Evolutionary conservation across 169 alveolate species (phyloP).

Genomic region (Plasmodium gaboni): DNA sequence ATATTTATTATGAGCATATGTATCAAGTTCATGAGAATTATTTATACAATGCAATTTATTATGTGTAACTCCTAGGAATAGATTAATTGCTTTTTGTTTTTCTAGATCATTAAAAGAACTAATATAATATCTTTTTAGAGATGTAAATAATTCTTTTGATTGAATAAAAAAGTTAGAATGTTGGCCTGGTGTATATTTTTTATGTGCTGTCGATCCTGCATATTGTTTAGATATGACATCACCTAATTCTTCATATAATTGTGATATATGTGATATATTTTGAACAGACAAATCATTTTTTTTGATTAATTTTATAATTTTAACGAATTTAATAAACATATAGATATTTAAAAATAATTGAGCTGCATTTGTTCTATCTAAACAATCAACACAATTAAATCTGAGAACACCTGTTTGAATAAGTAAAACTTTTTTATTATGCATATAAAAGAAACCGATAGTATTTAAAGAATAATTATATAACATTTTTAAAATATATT

Average conservation of each 20-base stretch:
- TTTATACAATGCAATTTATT: slow-evolving; percentile 19
- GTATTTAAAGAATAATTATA: slow-evolving; percentile 34
- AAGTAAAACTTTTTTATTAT: slow-evolving; percentile 1
- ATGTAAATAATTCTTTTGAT: slow-evolving; percentile 82
- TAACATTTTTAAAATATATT: slow-evolving; percentile 73
- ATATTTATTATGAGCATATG: slow-evolving; percentile 7
- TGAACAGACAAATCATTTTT: slow-evolving; percentile 42
- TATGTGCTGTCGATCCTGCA: slow-evolving; percentile 86
- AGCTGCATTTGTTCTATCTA: slow-evolving; percentile 98
- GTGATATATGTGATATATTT: slow-evolving; percentile 60
- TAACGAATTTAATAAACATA: slow-evolving; percentile 73
- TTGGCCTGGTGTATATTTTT: slow-evolving; percentile 81
- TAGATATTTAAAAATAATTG: slow-evolving; percentile 77
- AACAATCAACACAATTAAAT: slow-evolving; percentile 98
- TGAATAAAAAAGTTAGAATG: slow-evolving; percentile 75
- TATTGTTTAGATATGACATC: slow-evolving; percentile 86
- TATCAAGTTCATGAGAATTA: slow-evolving; percentile 41
- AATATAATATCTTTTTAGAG: slow-evolving; percentile 79
- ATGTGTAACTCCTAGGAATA: slow-evolving; percentile 78
- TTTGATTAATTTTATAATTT: slow-evolving; percentile 38
- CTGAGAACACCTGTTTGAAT: slow-evolving; percentile 94
- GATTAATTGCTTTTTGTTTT: slow-evolving; percentile 78
- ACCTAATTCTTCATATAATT: slow-evolving; percentile 81
- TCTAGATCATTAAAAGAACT: slow-evolving; percentile 84
- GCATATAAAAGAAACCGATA: slow-evolving; percentile 66